Conservation (phyloP, 2,329 filamentous ascomycete genomes). For the Fusarium floridanum region DNA sequence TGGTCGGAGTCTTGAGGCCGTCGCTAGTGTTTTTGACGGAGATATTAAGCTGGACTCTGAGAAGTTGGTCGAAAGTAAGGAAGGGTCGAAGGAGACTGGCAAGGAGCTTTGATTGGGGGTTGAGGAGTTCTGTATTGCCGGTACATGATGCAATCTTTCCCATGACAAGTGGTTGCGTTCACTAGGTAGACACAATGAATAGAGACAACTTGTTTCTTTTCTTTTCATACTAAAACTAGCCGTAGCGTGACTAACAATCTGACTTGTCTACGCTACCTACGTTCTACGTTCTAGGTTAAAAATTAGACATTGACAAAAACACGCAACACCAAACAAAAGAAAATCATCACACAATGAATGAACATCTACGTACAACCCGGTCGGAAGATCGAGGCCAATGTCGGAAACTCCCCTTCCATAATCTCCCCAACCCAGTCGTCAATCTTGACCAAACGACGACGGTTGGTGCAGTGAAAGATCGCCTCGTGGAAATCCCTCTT, state of each 20-base stretch:
- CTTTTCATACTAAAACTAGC: not conserved
- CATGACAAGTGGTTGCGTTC: too few species aligned
- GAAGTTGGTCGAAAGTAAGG: not conserved
- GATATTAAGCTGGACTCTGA: not conserved
- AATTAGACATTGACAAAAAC: not conserved
- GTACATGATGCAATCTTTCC: not conserved
- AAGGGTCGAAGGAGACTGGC: not conserved
- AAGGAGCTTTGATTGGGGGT: not conserved
- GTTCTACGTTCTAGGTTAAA: not conserved
- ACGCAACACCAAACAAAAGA: not conserved
- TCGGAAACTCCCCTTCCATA: conserved; percentile 2
- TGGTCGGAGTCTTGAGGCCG: conserved; percentile 5
- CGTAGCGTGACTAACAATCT: not conserved
- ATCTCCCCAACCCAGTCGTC: conserved; percentile 8
- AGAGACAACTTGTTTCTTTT: not conserved
- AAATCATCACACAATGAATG: not conserved
- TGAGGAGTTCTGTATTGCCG: not conserved
- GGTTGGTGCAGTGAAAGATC: not conserved
- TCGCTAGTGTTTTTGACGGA: not conserved
- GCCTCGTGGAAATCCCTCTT: conserved; percentile 49
- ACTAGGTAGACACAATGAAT: not conserved
- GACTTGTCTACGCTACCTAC: not conserved
- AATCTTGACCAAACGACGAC: not conserved
- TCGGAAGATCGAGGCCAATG: not conserved
- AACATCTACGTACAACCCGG: not conserved